Evolutionary conservation across 2,329 filamentous ascomycete species (phyloP), one percentile per base, ranked within the genome.

Genomic region (Colletotrichum cordylinicola): DNA sequence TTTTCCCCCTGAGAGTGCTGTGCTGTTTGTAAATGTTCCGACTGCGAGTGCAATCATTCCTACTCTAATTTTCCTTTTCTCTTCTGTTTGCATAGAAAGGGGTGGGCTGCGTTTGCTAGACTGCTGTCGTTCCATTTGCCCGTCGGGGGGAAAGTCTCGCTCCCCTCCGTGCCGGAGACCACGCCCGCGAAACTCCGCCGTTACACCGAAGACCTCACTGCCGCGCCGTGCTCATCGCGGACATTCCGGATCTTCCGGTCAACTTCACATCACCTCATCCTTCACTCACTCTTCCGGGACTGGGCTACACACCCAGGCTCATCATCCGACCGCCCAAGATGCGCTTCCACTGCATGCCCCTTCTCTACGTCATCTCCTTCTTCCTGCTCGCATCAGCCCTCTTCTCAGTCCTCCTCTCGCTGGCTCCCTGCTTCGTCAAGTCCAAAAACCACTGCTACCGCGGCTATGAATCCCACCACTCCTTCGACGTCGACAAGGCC

Each of bases 401-500:
- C 65, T 79, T 81, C 55, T 78, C 77, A 70, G 67, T 75, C 48
- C 78, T 83, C 37, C 72, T 82, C 55, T 75, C 77, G 35, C 72
- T 82, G 18, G 70, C 77, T 2, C 78, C 80, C 2, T 83, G 81
- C 76, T 75, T 79, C 71, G 74, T 80, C 69, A 74, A 77, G 31
- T 70, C 69, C 35, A 69, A 74, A 29, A 74, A 72, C 67, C 77
- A 78, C 65, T 82, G 81, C 76, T 84, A 84, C 78, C 79, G 79
- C 74, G 82, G 82, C 74, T 85, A 84, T 79, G 60, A 73, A 24
- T 85, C 83, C 43, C 75, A 79, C 27, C 88, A 81, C 79, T 88
- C 87, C 66, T 89, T 89, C 80, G 86, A 89, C 77, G 81, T 84
- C 48, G 79, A 83, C 74, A 77, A 77, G 35, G 79, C 81, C 39